A percentile compares a stretch with the other conserved stretches of the same genome.
phyloP scores from a whole-genome alignment of 1,284 basidiomycete genomes.

The Peniophora sp. region DNA sequence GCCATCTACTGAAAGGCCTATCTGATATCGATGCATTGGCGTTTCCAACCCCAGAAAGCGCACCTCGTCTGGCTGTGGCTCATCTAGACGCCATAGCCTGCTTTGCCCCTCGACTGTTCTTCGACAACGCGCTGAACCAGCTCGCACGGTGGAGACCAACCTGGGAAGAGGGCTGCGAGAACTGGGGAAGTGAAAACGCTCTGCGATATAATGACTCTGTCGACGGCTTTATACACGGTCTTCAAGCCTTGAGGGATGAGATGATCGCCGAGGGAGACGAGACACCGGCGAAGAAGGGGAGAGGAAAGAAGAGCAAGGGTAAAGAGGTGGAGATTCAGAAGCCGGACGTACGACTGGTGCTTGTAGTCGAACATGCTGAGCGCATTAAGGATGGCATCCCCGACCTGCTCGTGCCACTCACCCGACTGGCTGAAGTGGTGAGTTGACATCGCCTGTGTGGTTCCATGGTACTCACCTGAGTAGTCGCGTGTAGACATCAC shows the following conservation, averaged over 20 bases:
- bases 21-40: conserved; percentile 9
- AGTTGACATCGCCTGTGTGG: conserved; percentile 19
- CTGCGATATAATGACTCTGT: conserved; percentile 50
- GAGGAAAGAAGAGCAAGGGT: conserved; percentile 28
- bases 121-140: conserved; percentile 56
- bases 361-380: conserved; percentile 67
- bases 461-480: conserved; percentile 8
- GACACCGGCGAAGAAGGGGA: conserved; percentile 1
- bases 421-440: conserved; percentile 71
- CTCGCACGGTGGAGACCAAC: conserved; percentile 44
- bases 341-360: conserved; percentile 37
- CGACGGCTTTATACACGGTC: conserved; percentile 61
- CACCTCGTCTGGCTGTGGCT: conserved; percentile 29
- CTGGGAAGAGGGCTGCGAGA: conserved; percentile 55
- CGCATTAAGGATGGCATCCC: conserved; percentile 55
- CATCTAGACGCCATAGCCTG: conserved; percentile 57
- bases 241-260: conserved; percentile 29
- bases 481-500: conserved; percentile 39
- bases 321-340: conserved; percentile 9
- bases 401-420: conserved; percentile 61
- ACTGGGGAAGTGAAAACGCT: conserved; percentile 35
- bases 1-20: conserved; percentile 25
- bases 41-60: conserved; percentile 8
- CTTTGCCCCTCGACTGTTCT: conserved; percentile 59
- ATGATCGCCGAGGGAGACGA: conserved; percentile 13